Evolutionary conservation across 345 rosid species (phyloP).

Genomic region (Cardiospermum halicacabum): DNA sequence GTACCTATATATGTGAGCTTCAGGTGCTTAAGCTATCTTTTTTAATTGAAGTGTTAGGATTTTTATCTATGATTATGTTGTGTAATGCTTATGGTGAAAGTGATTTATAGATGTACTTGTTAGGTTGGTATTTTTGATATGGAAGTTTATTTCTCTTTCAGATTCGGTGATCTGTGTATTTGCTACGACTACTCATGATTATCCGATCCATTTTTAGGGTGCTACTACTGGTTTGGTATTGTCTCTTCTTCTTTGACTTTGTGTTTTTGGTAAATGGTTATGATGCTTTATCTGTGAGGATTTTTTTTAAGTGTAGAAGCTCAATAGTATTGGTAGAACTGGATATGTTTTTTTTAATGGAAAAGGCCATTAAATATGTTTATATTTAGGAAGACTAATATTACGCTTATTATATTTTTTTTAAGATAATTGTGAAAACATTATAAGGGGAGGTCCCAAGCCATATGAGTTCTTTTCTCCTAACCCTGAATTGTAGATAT

Average conservation of each 20-base stretch:
- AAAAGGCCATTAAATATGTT: no score
- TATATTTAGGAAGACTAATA: no score
- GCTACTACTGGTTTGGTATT: conserved; percentile 86
- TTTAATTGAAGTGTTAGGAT: background rate
- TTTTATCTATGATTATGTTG: background rate
- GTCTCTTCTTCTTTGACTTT: conserved; percentile 1
- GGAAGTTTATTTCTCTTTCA: conserved; percentile 27
- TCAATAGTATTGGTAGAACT: background rate
- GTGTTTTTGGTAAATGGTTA: background rate
- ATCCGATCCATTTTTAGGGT: conserved; percentile 98
- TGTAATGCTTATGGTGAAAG: conserved; percentile 3
- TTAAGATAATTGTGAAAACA: no score
- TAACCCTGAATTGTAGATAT: background rate
- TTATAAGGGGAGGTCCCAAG: no score
- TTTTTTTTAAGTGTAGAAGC: no score
- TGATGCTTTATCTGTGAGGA: no score
- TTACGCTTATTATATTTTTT: no score
- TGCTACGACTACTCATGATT: conserved; percentile 84
- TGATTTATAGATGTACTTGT: conserved; percentile 11
- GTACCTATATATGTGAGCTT: conserved; percentile 88
- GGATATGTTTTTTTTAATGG: no score
- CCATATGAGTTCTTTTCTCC: no score
- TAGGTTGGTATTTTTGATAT: conserved; percentile 12
- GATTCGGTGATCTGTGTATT: conserved; percentile 85
- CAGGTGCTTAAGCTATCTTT: conserved; percentile 42